Percentiles rank a stretch among this genome's conserved stretches.
phyloP scores from a whole-genome alignment of 2,329 filamentous ascomycete genomes.

The Thelonectria blattea region DNA sequence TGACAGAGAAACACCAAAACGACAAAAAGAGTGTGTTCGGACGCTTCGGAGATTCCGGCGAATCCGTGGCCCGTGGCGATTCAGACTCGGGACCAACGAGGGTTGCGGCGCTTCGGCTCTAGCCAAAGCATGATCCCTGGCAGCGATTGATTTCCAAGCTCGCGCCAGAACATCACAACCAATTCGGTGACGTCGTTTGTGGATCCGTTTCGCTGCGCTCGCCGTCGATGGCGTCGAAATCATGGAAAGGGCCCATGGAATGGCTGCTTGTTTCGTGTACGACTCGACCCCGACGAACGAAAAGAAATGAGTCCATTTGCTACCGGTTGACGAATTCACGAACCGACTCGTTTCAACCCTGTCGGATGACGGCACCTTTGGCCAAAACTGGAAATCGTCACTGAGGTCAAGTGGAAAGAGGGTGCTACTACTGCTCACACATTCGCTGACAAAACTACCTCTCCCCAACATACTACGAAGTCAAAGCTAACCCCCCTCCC shows the following conservation, averaged over 20 bases:
- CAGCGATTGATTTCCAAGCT: background rate
- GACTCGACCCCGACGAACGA: too few species aligned
- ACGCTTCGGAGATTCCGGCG: slow-evolving; percentile 4
- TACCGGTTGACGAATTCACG: background rate
- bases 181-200: background rate
- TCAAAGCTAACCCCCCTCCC: background rate
- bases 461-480: background rate
- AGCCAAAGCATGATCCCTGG: background rate
- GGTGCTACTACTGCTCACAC: background rate
- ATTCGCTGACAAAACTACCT: slow-evolving; percentile 16
- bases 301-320: background rate
- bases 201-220: background rate
- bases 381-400: background rate
- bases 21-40: background rate
- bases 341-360: background rate
- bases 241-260: background rate
- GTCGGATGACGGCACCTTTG: background rate
- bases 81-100: background rate
- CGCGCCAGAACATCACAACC: background rate
- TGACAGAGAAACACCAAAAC: background rate
- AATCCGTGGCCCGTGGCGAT: background rate
- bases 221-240: background rate
- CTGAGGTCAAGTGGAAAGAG: background rate
- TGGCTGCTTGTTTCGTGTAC: too few species aligned
- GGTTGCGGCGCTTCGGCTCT: background rate